phyloP scores from a whole-genome alignment of 768 basidiomycete genomes.

The Mycena amicta region DNA sequence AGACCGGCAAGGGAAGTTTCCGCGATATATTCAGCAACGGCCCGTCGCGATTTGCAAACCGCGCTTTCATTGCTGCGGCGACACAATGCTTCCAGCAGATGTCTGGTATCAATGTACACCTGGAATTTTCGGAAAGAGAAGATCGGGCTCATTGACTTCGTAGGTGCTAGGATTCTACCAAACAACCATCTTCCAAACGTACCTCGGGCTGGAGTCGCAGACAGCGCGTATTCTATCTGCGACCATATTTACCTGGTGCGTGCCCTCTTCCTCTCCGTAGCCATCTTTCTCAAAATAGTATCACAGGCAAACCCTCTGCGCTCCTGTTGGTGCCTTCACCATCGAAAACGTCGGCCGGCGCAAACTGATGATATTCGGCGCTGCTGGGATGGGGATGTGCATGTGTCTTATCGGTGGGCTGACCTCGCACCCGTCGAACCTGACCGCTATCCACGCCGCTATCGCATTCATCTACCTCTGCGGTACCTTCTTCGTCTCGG shows the following conservation, averaged over 20 bases:
- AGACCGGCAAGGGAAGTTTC: constrained; percentile 22
- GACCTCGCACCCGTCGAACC: constrained; percentile 12
- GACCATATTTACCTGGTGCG: constrained; percentile 20
- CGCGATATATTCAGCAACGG: constrained; percentile 23
- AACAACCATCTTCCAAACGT: constrained; percentile 19
- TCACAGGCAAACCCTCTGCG: constrained; percentile 19
- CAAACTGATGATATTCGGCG: constrained; percentile 21
- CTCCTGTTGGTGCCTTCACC: constrained; percentile 20
- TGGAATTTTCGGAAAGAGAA: too few species aligned
- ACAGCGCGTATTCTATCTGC: constrained; percentile 17
- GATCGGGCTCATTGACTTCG: too few species aligned
- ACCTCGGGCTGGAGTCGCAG: constrained; percentile 12
- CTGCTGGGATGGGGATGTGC: constrained; percentile 21
- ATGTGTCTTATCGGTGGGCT: constrained; percentile 18
- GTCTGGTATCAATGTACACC: constrained; percentile 23
- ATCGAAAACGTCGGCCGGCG: constrained; percentile 21
- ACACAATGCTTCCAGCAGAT: constrained; percentile 24
- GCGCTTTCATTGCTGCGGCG: constrained; percentile 20
- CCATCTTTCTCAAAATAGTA: neutral
- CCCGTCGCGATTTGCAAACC: constrained; percentile 19
- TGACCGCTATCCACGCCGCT: constrained; percentile 18
- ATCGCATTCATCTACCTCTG: constrained; percentile 24
- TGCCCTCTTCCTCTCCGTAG: neutral
- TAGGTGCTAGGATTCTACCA: constrained; percentile 22
- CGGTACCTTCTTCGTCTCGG: constrained; percentile 19